Percentiles rank a stretch among this genome's conserved stretches.
These are phyloP conservation scores for Cyclotella baltica DNA, from an alignment of 108 stramenopile genomes.

Conservation along the genomic window DNA sequence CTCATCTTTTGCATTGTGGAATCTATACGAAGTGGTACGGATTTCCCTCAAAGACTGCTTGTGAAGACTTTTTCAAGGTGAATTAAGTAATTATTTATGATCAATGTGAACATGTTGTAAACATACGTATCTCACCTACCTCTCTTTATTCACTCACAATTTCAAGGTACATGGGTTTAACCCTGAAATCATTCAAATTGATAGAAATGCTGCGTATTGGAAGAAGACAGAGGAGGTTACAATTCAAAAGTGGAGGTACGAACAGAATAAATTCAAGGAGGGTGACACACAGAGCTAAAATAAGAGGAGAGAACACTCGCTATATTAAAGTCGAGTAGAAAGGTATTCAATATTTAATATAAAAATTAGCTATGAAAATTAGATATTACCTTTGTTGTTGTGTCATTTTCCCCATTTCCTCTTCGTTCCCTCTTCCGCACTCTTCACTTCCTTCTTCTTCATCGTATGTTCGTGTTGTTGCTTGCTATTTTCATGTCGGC, in stretches of 20 bases:
- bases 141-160: not conserved
- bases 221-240: slow-evolving; percentile 28
- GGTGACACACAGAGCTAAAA: not conserved
- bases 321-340: too few relatives aligned
- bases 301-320: too few relatives aligned
- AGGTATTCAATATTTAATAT: too few relatives aligned
- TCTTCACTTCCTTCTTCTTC: too few relatives aligned
- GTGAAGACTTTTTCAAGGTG: slow-evolving; percentile 19
- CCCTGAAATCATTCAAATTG: slow-evolving; percentile 28
- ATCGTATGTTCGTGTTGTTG: too few relatives aligned
- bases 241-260: slow-evolving; percentile 25
- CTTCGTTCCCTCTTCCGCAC: too few relatives aligned
- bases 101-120: not conserved
- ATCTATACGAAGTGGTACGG: not conserved
- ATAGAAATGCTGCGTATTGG: slow-evolving; percentile 15
- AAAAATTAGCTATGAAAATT: too few relatives aligned
- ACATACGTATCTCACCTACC: not conserved
- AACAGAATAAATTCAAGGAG: slow-evolving; percentile 21
- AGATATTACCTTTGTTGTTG: too few relatives aligned
- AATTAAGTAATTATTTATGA: not conserved
- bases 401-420: too few relatives aligned
- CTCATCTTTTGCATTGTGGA: not conserved
- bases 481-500: too few relatives aligned
- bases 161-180: slow-evolving; percentile 6
- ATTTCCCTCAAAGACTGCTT: slow-evolving; percentile 18